These are phyloP conservation scores for Huiozyma sinensis DNA, from an alignment of 805 yeast genomes.

Conservation along the genomic window DNA sequence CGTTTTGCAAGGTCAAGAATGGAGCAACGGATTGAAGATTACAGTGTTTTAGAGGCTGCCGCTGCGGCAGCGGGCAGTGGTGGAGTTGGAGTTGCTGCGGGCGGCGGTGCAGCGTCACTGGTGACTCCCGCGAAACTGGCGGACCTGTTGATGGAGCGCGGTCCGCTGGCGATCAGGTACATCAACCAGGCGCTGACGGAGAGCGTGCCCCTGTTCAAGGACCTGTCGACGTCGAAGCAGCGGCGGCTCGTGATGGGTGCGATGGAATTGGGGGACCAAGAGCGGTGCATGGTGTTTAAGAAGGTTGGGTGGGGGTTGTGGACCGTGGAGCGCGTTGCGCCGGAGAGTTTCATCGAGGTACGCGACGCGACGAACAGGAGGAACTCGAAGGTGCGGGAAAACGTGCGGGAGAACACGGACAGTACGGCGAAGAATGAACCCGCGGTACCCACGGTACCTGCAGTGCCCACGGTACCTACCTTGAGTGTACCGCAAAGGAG, in stretches of 20 bases:
- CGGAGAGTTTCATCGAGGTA: conserved; percentile 22
- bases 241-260: conserved; percentile 82
- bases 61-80: no score
- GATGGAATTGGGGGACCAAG: conserved; percentile 57
- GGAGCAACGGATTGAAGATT: no score
- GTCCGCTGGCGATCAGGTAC: conserved; percentile 85
- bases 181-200: conserved; percentile 66
- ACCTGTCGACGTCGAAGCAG: conserved; percentile 75
- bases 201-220: conserved; percentile 70
- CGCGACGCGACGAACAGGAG: conserved; percentile 32
- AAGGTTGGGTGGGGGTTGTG: conserved; percentile 98
- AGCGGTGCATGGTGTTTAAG: conserved; percentile 56
- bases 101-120: conserved; percentile 4
- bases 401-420: conserved; percentile 25
- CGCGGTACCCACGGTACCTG: background rate
- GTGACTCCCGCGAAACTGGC: conserved; percentile 43
- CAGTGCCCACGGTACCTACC: background rate
- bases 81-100: background rate
- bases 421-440: background rate
- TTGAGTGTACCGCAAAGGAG: background rate
- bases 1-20: background rate
- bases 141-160: conserved; percentile 53
- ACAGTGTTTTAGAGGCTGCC: no score
- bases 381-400: conserved; percentile 31
- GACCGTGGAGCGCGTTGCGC: conserved; percentile 44